Percentiles rank a stretch among this genome's conserved stretches.
Conservation (phyloP, 371 early-diverging fungal species). For the Lichtheimia corymbifera region DNA sequence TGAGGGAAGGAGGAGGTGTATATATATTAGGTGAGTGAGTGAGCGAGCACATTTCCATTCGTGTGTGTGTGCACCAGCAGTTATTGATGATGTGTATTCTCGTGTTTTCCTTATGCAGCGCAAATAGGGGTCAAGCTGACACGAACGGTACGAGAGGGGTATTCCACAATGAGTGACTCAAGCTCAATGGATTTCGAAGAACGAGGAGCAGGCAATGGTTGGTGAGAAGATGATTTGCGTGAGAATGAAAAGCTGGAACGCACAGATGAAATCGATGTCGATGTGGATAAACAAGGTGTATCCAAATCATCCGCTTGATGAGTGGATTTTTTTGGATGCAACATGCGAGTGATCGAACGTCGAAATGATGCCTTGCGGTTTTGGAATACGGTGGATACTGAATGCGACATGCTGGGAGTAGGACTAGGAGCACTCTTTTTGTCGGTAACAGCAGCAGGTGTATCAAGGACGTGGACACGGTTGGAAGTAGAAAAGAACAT, state of each 20-base stretch:
- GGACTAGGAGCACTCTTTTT: too few relatives aligned
- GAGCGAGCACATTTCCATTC: too few relatives aligned
- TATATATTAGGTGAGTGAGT: not conserved
- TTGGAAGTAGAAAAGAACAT: too few relatives aligned
- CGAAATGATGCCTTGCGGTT: too few relatives aligned
- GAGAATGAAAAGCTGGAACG: constrained; percentile 3
- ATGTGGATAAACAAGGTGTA: constrained; percentile 7
- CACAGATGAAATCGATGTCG: constrained; percentile 5
- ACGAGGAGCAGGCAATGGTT: not conserved
- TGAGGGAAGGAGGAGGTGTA: not conserved
- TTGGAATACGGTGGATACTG: too few relatives aligned
- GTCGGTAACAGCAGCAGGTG: too few relatives aligned
- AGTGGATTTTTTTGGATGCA: too few relatives aligned
- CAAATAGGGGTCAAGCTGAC: constrained; percentile 13
- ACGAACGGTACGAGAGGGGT: constrained; percentile 12
- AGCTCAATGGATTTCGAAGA: constrained; percentile 11
- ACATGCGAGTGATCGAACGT: too few relatives aligned
- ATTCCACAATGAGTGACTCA: constrained; percentile 13
- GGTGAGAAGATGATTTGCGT: constrained; percentile 4
- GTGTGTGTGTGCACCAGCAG: too few relatives aligned
- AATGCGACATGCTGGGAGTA: too few relatives aligned
- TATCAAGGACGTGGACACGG: too few relatives aligned
- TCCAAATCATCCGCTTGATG: not conserved
- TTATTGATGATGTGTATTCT: too few relatives aligned
- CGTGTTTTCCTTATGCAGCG: constrained; percentile 7